Conservation (phyloP, 331 rosid genomes). For the Phaseolus coccineus region DNA sequence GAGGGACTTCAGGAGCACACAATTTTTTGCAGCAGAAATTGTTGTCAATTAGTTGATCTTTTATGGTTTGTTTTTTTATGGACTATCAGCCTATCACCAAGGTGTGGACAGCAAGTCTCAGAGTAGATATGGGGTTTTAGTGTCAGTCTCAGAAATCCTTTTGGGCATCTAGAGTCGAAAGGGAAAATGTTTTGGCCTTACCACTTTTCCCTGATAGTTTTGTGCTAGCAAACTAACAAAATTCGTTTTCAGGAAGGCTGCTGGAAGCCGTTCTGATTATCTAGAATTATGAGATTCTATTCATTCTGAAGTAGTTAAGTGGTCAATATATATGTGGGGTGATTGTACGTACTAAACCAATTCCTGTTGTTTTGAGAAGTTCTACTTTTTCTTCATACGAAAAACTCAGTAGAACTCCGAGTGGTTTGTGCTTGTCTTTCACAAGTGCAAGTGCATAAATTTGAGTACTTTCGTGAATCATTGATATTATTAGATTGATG, state of each 20-base stretch:
- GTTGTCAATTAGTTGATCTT: neutral
- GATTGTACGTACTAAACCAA: neutral
- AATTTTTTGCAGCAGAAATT: neutral
- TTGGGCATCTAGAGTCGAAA: slow-evolving; percentile 5
- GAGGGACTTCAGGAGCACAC: slow-evolving; percentile 19
- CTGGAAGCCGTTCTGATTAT: slow-evolving; percentile 3
- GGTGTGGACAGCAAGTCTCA: neutral
- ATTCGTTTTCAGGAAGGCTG: slow-evolving; percentile 8
- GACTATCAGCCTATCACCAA: neutral
- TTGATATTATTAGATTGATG: slow-evolving; percentile 10
- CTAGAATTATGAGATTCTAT: neutral
- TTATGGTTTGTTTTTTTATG: neutral
- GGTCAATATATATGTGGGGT: neutral
- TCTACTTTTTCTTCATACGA: neutral
- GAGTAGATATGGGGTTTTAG: neutral
- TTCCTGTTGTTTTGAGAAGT: slow-evolving; percentile 4
- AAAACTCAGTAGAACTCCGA: slow-evolving; percentile 1
- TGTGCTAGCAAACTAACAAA: neutral
- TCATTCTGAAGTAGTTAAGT: slow-evolving; percentile 16
- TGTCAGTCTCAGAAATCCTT: neutral
- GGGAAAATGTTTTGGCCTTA: neutral
- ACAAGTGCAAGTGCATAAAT: neutral
- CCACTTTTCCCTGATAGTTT: neutral
- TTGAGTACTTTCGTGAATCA: slow-evolving; percentile 22
- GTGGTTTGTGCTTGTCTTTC: slow-evolving; percentile 20